Conservation (phyloP, 352 stramenopile species). For the Phytophthora palmivora region DNA sequence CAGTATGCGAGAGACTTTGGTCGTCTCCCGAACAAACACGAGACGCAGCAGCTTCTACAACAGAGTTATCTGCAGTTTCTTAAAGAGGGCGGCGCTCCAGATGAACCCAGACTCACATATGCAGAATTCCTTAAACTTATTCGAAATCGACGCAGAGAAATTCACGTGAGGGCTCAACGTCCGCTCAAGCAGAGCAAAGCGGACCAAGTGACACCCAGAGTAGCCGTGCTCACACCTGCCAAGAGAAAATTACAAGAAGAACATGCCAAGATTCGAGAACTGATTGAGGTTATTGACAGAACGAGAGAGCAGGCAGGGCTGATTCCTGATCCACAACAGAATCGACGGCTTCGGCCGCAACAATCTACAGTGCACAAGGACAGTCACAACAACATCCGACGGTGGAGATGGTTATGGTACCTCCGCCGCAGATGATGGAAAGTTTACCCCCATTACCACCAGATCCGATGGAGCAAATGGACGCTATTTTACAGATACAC, state of each 20-base stretch:
- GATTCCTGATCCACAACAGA: conserved; percentile 34
- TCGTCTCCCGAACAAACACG: conserved; percentile 50
- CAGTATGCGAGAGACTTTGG: conserved; percentile 42
- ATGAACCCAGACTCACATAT: conserved; percentile 59
- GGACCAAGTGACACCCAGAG: conserved; percentile 3
- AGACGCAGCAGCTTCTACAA: conserved; percentile 59
- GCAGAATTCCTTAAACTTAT: conserved; percentile 77
- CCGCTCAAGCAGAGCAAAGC: conserved; percentile 20
- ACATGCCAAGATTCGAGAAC: conserved; percentile 61
- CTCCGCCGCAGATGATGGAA: conserved; percentile 30
- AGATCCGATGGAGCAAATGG: conserved; percentile 52
- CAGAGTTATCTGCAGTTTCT: conserved; percentile 66
- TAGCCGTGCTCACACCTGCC: conserved; percentile 36
- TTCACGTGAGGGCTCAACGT: conserved; percentile 47
- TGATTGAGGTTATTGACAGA: conserved; percentile 72
- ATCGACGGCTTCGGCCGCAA: conserved; percentile 17
- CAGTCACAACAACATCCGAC: conserved; percentile 19
- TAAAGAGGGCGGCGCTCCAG: conserved; percentile 47
- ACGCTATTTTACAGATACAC: conserved; percentile 63
- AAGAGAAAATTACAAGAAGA: conserved; percentile 64
- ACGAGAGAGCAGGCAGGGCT: conserved; percentile 41
- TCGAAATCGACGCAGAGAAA: conserved; percentile 69
- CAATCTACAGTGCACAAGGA: background rate
- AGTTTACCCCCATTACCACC: conserved; percentile 24
- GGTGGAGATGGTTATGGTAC: conserved; percentile 27